Evolutionary conservation across 306 rosid genomes (phyloP).

Genomic region (Luffa acutangula): DNA sequence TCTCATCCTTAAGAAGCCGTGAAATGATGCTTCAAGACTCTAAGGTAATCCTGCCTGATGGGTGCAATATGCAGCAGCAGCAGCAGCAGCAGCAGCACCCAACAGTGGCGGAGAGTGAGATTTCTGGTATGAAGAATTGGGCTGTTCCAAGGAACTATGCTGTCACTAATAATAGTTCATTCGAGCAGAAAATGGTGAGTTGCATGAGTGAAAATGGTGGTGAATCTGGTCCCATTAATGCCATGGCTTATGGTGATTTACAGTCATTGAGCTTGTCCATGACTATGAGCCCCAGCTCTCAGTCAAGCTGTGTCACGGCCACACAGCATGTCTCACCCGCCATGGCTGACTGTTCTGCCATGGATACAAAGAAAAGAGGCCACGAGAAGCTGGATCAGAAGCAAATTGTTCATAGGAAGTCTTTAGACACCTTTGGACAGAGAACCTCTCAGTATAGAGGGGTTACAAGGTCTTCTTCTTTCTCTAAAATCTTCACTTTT

Average conservation of each 20-base stretch:
- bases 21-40: conserved; percentile 30
- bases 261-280: conserved; percentile 45
- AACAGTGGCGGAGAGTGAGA: conserved; percentile 22
- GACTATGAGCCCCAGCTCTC: conserved; percentile 83
- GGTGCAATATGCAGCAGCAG: conserved; percentile 25
- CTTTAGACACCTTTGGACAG: conserved; percentile 84
- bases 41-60: conserved; percentile 27
- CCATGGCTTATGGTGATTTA: conserved; percentile 50
- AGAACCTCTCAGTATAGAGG: conserved; percentile 90
- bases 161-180: background rate
- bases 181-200: conserved; percentile 33
- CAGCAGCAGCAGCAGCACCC: conserved; percentile 20
- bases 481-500: background rate
- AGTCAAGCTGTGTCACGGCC: conserved; percentile 66
- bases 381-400: conserved; percentile 51
- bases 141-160: conserved; percentile 26
- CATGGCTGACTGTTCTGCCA: conserved; percentile 29
- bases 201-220: conserved; percentile 42
- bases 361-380: conserved; percentile 74
- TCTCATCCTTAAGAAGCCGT: conserved; percentile 20
- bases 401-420: conserved; percentile 74
- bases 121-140: conserved; percentile 44
- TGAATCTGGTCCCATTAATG: conserved; percentile 29
- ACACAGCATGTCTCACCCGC: conserved; percentile 40
- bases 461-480: conserved; percentile 60